These are phyloP conservation scores for Sclerotinia borealis DNA, from an alignment of 2,329 filamentous ascomycete genomes.

Conservation along the genomic window DNA sequence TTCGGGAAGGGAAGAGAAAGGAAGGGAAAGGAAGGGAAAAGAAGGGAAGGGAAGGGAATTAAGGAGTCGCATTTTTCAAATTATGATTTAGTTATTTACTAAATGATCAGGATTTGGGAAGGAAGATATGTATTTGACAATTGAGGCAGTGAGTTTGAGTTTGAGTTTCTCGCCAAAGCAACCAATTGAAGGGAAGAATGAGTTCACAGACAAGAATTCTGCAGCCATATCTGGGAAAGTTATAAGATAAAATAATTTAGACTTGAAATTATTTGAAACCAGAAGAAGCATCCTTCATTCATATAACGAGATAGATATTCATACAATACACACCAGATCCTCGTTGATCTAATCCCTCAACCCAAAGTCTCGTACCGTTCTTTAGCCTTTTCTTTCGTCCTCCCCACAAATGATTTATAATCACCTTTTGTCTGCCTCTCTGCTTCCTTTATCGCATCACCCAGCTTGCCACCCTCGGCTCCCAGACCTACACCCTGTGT, in stretches of 20 bases:
- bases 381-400: constrained; percentile 59
- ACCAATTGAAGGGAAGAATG: too few relatives aligned
- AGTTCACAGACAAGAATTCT: too few relatives aligned
- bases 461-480: constrained; percentile 62
- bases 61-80: too few relatives aligned
- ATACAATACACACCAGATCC: neutral
- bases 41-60: too few relatives aligned
- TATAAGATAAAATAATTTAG: neutral
- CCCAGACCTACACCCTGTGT: constrained; percentile 63
- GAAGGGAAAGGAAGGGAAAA: too few relatives aligned
- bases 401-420: constrained; percentile 57
- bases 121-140: too few relatives aligned
- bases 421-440: constrained; percentile 53
- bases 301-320: neutral
- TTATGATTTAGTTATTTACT: too few relatives aligned
- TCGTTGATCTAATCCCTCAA: constrained; percentile 18
- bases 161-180: too few relatives aligned
- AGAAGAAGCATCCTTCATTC: neutral
- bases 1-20: too few relatives aligned
- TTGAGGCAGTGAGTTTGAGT: too few relatives aligned
- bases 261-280: neutral
- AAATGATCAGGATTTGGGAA: too few relatives aligned
- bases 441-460: constrained; percentile 60
- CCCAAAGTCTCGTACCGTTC: constrained; percentile 56
- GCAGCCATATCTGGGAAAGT: too few relatives aligned